Conservation (phyloP, 1,139 yeast species). For the Protomyces gravidus region DNA sequence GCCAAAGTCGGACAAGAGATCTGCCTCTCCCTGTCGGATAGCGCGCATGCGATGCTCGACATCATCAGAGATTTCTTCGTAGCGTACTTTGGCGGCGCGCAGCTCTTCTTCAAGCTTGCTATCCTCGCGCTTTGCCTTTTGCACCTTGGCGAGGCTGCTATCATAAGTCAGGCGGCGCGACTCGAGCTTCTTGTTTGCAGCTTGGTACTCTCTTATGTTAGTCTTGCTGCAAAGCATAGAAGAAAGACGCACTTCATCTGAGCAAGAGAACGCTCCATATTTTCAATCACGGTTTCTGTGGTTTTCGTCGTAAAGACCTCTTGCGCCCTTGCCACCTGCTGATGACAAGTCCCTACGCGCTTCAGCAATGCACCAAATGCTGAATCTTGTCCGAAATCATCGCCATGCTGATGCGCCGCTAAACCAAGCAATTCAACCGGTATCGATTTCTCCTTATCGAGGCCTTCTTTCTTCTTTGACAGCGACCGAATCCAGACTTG, state of each 20-base stretch:
- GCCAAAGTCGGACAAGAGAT: constrained; percentile 29
- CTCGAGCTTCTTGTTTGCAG: constrained; percentile 35
- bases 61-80: constrained; percentile 36
- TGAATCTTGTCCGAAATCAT: constrained; percentile 34
- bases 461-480: constrained; percentile 30
- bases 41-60: constrained; percentile 35
- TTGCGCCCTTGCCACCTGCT: constrained; percentile 34
- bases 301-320: constrained; percentile 33
- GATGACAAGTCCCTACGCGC: constrained; percentile 34
- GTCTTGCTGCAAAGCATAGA: not conserved
- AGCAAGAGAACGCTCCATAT: constrained; percentile 29
- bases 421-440: constrained; percentile 34
- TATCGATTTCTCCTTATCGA: constrained; percentile 33
- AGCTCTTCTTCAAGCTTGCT: constrained; percentile 36
- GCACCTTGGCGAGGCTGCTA: constrained; percentile 34
- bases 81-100: constrained; percentile 36
- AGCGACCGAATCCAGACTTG: constrained; percentile 33
- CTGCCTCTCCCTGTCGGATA: constrained; percentile 36
- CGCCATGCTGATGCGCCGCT: constrained; percentile 31
- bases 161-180: constrained; percentile 37
- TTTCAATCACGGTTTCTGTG: constrained; percentile 21
- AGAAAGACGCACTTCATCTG: constrained; percentile 23
- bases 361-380: constrained; percentile 35
- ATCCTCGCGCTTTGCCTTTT: constrained; percentile 36
- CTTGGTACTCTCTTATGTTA: constrained; percentile 20